Conservation (phyloP, 2,329 filamentous ascomycete species). For the Colletotrichum spinosum region DNA sequence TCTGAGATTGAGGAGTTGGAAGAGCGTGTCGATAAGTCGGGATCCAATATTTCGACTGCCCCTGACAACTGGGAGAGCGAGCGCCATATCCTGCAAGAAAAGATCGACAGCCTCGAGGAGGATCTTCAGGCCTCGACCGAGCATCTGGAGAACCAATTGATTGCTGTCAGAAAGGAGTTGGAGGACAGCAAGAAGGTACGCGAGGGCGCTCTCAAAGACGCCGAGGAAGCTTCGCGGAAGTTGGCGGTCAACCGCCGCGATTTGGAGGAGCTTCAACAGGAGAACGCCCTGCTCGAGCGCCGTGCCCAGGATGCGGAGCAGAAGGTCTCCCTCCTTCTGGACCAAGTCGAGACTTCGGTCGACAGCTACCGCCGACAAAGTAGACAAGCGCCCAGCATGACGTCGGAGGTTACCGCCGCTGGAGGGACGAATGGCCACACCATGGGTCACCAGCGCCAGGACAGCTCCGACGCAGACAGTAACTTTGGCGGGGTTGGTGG, state of each 20-base stretch:
- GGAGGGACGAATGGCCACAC: constrained; percentile 48
- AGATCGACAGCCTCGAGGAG: constrained; percentile 76
- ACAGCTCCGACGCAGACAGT: constrained; percentile 72
- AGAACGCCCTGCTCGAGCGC: constrained; percentile 84
- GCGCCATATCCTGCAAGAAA: constrained; percentile 72
- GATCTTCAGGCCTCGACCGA: constrained; percentile 75
- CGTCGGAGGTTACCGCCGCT: constrained; percentile 54
- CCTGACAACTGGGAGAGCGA: constrained; percentile 80
- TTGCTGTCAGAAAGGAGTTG: constrained; percentile 76
- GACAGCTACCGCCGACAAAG: constrained; percentile 91
- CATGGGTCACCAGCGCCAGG: constrained; percentile 61
- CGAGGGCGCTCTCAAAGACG: constrained; percentile 70
- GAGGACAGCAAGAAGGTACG: constrained; percentile 74
- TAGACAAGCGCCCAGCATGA: constrained; percentile 66
- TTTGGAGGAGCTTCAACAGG: constrained; percentile 83
- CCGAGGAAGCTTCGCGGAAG: constrained; percentile 66
- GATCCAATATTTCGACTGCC: constrained; percentile 47
- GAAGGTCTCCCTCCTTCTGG: constrained; percentile 90
- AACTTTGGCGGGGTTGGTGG: constrained; percentile 67
- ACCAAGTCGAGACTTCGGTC: constrained; percentile 94
- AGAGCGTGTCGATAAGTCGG: constrained; percentile 58
- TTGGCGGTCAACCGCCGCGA: constrained; percentile 73
- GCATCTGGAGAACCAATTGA: constrained; percentile 78
- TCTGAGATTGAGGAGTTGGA: constrained; percentile 79
- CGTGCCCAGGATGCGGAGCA: constrained; percentile 91